These are phyloP conservation scores for Penicillium hesseltinei DNA, from an alignment of 2,329 filamentous ascomycete species.

Conservation along the genomic window DNA sequence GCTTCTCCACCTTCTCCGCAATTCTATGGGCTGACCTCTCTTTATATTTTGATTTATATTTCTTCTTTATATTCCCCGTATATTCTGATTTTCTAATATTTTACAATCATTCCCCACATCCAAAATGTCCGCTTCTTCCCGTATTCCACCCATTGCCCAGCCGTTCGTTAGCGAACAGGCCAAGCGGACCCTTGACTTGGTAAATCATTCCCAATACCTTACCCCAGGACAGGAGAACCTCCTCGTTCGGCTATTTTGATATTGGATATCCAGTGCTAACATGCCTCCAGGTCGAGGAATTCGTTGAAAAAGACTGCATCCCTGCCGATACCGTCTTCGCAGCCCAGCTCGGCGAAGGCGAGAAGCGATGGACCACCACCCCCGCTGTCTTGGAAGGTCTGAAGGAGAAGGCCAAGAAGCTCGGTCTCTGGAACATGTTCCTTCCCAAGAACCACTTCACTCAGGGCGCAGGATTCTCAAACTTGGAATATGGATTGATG, in stretches of 20 bases:
- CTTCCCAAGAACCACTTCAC: slow-evolving; percentile 91
- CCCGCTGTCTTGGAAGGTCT: slow-evolving; percentile 83
- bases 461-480: slow-evolving; percentile 90
- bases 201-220: slow-evolving; percentile 34
- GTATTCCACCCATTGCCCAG: slow-evolving; percentile 58
- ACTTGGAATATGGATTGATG: slow-evolving; percentile 97
- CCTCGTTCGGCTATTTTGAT: not conserved
- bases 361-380: slow-evolving; percentile 74
- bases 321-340: slow-evolving; percentile 77
- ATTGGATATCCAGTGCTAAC: not conserved
- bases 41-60: slow-evolving; percentile 15
- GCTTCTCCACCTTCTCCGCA: slow-evolving; percentile 34
- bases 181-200: slow-evolving; percentile 76
- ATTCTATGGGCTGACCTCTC: slow-evolving; percentile 13
- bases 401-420: slow-evolving; percentile 75
- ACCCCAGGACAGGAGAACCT: not conserved
- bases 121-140: slow-evolving; percentile 51
- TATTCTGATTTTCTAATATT: not conserved
- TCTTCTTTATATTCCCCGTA: slow-evolving; percentile 1
- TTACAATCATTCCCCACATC: not conserved
- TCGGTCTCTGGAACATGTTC: slow-evolving; percentile 99
- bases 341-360: slow-evolving; percentile 75
- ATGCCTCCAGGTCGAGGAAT: slow-evolving; percentile 72
- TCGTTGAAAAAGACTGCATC: slow-evolving; percentile 94
- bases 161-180: slow-evolving; percentile 78